phyloP scores from a whole-genome alignment of 2,329 filamentous ascomycete species.

The Cylindrodendrum hubeiense region DNA sequence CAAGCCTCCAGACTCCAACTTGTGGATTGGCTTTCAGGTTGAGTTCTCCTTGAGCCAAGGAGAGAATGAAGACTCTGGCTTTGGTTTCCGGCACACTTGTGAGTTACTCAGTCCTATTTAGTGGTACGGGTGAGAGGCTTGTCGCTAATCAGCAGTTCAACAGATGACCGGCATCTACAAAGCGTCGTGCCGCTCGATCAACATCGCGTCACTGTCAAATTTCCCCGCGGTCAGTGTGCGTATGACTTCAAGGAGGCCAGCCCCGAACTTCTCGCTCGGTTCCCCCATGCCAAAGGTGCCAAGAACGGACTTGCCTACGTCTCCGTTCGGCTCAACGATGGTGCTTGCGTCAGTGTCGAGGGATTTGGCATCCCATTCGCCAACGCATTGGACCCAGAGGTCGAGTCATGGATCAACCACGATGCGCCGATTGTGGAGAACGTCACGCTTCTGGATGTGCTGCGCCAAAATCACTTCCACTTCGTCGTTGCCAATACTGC shows the following conservation, averaged over 20 bases:
- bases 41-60: neutral
- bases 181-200: neutral
- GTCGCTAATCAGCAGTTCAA: no score
- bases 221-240: neutral
- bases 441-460: neutral
- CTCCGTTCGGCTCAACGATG: neutral
- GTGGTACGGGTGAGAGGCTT: no score
- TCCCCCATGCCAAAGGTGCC: neutral
- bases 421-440: neutral
- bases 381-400: neutral
- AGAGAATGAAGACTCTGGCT: neutral
- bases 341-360: neutral
- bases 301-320: neutral
- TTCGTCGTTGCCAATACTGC: no score
- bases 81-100: neutral
- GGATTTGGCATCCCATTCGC: slow-evolving; percentile 20
- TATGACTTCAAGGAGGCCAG: neutral
- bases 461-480: no score
- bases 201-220: neutral
- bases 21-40: neutral
- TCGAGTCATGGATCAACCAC: slow-evolving; percentile 24
- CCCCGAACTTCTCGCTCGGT: neutral
- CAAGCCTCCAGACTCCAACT: no score
- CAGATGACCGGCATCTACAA: no score
- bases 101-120: neutral